Percentiles rank a stretch among this genome's conserved stretches.
Conservation (phyloP, 2,329 filamentous ascomycete genomes). For the Talaromyces sp. region DNA sequence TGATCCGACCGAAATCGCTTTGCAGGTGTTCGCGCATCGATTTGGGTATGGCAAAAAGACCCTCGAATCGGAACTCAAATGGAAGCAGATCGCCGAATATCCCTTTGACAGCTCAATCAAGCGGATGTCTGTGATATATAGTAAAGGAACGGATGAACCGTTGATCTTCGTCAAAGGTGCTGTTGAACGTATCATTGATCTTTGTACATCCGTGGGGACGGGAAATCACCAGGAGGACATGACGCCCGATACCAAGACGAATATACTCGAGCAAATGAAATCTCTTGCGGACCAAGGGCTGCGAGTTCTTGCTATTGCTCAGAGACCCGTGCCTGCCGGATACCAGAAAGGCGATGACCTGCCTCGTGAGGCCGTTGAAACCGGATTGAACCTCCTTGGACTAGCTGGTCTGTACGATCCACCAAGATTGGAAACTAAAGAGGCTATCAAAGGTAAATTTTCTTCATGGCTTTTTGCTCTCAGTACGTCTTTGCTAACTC, state of each 20-base stretch:
- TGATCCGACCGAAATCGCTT: conserved; percentile 63
- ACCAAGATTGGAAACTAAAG: conserved; percentile 55
- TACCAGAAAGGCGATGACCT: conserved; percentile 26
- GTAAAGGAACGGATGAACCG: conserved; percentile 24
- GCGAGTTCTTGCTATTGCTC: conserved; percentile 56
- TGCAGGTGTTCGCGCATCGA: conserved; percentile 60
- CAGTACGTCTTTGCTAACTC: conserved; percentile 12
- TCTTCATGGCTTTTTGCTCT: neutral
- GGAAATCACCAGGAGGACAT: conserved; percentile 38
- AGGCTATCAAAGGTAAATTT: conserved; percentile 41
- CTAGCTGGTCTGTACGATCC: conserved; percentile 59
- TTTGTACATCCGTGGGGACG: conserved; percentile 47
- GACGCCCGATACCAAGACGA: conserved; percentile 37
- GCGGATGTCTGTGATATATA: conserved; percentile 61
- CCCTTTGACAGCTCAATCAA: conserved; percentile 62
- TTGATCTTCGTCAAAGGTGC: conserved; percentile 58
- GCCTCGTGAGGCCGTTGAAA: conserved; percentile 48
- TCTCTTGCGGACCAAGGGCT: conserved; percentile 54
- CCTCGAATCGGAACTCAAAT: conserved; percentile 37
- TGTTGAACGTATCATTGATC: conserved; percentile 56
- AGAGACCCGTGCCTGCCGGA: conserved; percentile 26
- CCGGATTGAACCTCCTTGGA: conserved; percentile 52
- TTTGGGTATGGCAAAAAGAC: conserved; percentile 50
- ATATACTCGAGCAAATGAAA: conserved; percentile 53
- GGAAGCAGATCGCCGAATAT: conserved; percentile 56